A percentile compares a stretch with the other conserved stretches of the same genome.
Evolutionary conservation across 2,329 filamentous ascomycete genomes (phyloP).

Genomic region (Penicillium sp.): DNA sequence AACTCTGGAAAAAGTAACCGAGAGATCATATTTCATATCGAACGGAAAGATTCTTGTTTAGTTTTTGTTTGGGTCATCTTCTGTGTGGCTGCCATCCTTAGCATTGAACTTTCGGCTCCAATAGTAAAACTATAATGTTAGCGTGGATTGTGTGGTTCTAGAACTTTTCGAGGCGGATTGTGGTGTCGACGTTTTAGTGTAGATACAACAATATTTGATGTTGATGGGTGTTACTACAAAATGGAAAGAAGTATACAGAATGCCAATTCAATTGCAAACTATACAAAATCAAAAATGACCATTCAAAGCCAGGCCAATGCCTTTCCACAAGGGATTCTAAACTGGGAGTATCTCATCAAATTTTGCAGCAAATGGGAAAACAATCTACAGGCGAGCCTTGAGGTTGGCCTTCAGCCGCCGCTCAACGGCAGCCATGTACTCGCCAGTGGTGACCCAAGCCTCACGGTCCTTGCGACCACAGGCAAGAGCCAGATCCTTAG

Average conservation of each 20-base stretch:
- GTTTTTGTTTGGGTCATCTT: not conserved
- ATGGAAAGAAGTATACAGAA: not conserved
- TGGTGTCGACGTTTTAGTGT: too few species aligned
- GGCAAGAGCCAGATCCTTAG: conserved; percentile 95
- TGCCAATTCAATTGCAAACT: conserved; percentile 10
- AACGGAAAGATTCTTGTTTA: not conserved
- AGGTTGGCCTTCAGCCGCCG: conserved; percentile 76
- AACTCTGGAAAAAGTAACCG: not conserved
- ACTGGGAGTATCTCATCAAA: conserved; percentile 16
- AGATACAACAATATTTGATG: too few species aligned
- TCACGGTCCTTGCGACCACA: conserved; percentile 81
- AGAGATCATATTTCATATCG: not conserved
- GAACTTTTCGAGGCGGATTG: too few species aligned
- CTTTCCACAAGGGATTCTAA: conserved; percentile 9
- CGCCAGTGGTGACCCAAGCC: conserved; percentile 85
- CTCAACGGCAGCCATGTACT: conserved; percentile 93
- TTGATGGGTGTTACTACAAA: too few species aligned
- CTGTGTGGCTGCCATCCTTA: not conserved
- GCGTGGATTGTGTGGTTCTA: too few species aligned
- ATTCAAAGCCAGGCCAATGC: conserved; percentile 10
- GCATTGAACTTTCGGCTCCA: not conserved
- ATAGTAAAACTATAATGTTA: too few species aligned
- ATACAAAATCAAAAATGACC: conserved; percentile 18
- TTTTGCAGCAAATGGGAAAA: conserved; percentile 8
- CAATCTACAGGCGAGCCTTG: conserved; percentile 35